Conservation (phyloP, 148 eudicot genomes). For the Polygonum aviculare region DNA sequence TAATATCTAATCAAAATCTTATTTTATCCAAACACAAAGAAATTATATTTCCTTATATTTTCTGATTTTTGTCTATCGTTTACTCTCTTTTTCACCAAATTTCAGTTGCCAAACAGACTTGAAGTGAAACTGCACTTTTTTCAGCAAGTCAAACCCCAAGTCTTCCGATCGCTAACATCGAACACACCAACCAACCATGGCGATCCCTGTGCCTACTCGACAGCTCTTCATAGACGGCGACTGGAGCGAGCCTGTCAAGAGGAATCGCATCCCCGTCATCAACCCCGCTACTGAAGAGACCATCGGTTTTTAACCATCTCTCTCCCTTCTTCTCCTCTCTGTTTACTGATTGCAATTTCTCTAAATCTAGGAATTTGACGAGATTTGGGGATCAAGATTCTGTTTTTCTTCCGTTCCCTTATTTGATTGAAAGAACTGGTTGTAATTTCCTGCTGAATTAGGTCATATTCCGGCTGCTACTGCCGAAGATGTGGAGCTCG, state of each 20-base stretch:
- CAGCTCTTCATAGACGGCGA: constrained; percentile 84
- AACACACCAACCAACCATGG: constrained; percentile 13
- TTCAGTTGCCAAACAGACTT: too few species aligned
- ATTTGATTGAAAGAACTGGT: neutral
- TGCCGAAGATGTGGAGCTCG: constrained; percentile 81
- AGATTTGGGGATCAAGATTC: neutral
- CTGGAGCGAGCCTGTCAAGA: constrained; percentile 69
- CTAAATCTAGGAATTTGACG: neutral
- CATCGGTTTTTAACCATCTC: constrained; percentile 41
- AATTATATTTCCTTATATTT: too few species aligned
- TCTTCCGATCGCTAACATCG: neutral
- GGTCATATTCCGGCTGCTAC: constrained; percentile 97
- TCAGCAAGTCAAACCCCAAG: neutral
- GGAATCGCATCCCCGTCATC: constrained; percentile 63
- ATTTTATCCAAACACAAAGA: too few species aligned
- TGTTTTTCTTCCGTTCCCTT: neutral
- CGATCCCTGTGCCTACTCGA: constrained; percentile 49
- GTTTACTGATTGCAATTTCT: neutral
- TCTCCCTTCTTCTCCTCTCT: neutral
- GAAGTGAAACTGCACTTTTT: too few species aligned
- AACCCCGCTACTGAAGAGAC: constrained; percentile 81
- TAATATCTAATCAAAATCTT: too few species aligned
- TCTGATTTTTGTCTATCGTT: too few species aligned
- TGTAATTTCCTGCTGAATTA: constrained; percentile 11
- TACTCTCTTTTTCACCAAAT: neutral